Base-by-base conservation (phyloP, 345 rosid genomes). In the Eucalyptus sp. region DNA sequence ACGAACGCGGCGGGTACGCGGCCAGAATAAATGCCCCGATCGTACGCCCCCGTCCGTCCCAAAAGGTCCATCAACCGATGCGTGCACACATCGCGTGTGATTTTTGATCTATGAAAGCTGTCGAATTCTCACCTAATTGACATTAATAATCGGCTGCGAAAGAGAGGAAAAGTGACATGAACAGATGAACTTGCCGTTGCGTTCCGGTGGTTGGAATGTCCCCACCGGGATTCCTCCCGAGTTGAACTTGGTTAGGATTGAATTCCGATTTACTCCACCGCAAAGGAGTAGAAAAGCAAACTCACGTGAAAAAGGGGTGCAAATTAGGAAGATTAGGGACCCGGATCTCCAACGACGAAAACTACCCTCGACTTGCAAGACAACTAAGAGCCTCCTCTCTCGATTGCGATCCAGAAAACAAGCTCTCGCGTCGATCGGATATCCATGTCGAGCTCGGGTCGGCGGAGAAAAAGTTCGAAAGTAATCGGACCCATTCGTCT, bases 401-500 rank as follows among this genome's bases (percentile, higher is more conserved):
- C 43, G 76, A 64, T 64, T 4, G 83, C 10, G 48, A 76, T 41
- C 48, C 37, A 76, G 83, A 3, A 11, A 76, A 76, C 84, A 20
- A 76, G 29, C 1, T 41, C 29, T 76, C 5, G 7, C 7, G 24
- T 76, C 7, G 27, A 41, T 9, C 4, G 1, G 3, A 76, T 37
- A 10, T 5, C 48, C 29, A 41, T 2, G 27, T 41, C 27, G 3
- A 76, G 27, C 27, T 16, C 2, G 27, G 20, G 48, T 22, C 0
- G 0, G 48, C 5, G 0, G 1, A 41, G 84, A 11, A 41, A 20
- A 76, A 5, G 48, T 76, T 37, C 3, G 4, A 10, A 76, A 76
- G 6, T 37, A 10, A 76, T 16, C 0, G 2, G 15, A 20, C 0
- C 43, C 5, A 11, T 10, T 20, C 2, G 1, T 10, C 13, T 37